Base-by-base conservation (phyloP, 73 alveolate genomes). In the Paramecium sexaurelia region DNA sequence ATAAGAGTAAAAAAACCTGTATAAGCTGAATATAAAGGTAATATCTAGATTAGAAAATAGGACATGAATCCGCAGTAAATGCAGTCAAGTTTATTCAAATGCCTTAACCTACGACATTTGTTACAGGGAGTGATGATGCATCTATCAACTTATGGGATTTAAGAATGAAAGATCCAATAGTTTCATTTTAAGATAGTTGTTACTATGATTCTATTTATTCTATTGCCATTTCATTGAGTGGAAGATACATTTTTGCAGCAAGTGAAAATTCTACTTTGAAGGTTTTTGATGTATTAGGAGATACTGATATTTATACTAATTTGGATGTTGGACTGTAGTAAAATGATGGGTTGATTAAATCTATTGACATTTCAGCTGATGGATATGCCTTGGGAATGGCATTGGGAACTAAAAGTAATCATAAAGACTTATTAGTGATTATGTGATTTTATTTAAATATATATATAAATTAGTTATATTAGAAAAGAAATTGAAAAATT, bases 61-160 rank as follows among this genome's bases (percentile, higher is more conserved):
- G 94, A 7, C 94, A 88, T 88, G 94, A 88, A 33, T 68, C 91
- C 17, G 94, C 94, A n/a, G 94, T 88, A 0, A 88, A 88, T 69
- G 15, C 94, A 17, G 94, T 88, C 19, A 88, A 88, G 40, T 88
- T 88, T 32, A 41, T 88, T 27, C 69, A 83, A 11, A 43, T 88
- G 55, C 85, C 91, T 6, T 75, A 66, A 13, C 87, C 94, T 9
- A 88, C 94, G 3, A 88, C 94, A 1, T 88, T 88, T 41, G 94
- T 84, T 0, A 88, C 94, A 13, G 94, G 94, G 17, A 88, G 94
- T 69, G 94, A 88, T 69, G 94, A 88, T 39, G 85, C 94, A 1
- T 88, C 91, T 7, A 88, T 88, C 2, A 68, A 82, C 20, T 69
- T 88, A 47, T 88, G 85, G 85, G 94, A 88, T 71, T 69, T 88